Evolutionary conservation across 257 asterid genomes (phyloP).

Genomic region (Fraxinus excelsior): DNA sequence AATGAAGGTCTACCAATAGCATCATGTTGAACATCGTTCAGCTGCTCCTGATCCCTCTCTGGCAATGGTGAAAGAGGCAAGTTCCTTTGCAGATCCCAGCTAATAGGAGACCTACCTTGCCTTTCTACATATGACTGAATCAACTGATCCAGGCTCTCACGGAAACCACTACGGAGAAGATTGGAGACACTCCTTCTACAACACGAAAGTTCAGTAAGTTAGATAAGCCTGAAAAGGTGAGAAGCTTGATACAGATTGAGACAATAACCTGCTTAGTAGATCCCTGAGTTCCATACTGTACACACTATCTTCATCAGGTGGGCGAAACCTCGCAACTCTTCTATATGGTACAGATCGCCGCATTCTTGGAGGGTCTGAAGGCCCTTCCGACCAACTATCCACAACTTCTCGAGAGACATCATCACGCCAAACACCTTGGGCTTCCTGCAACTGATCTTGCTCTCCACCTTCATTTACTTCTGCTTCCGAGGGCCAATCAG

Average conservation of each 20-base stretch:
- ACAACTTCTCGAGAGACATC: conserved; percentile 64
- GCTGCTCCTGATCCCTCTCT: conserved; percentile 43
- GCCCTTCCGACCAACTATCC: conserved; percentile 73
- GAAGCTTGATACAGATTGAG: neutral
- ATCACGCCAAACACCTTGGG: conserved; percentile 57
- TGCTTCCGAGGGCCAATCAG: conserved; percentile 54
- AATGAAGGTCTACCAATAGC: too few relatives aligned
- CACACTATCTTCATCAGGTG: conserved; percentile 90
- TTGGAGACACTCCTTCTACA: conserved; percentile 95
- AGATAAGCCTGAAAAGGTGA: too few relatives aligned
- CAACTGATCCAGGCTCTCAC: conserved; percentile 85
- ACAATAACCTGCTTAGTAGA: conserved; percentile 78
- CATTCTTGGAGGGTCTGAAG: conserved; percentile 53
- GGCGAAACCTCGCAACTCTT: too few relatives aligned
- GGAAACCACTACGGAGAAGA: conserved; percentile 91
- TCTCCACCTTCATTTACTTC: conserved; percentile 44
- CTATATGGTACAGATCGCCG: conserved; percentile 19
- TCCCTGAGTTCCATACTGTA: conserved; percentile 98
- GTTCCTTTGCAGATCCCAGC: conserved; percentile 77
- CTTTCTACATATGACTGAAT: conserved; percentile 85
- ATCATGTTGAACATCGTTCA: too few relatives aligned
- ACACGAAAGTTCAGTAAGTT: neutral
- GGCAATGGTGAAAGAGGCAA: conserved; percentile 77
- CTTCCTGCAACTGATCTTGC: conserved; percentile 44
- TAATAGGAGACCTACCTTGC: conserved; percentile 67